phyloP scores from a whole-genome alignment of 768 basidiomycete species.

The Leccinum incarnatum region DNA sequence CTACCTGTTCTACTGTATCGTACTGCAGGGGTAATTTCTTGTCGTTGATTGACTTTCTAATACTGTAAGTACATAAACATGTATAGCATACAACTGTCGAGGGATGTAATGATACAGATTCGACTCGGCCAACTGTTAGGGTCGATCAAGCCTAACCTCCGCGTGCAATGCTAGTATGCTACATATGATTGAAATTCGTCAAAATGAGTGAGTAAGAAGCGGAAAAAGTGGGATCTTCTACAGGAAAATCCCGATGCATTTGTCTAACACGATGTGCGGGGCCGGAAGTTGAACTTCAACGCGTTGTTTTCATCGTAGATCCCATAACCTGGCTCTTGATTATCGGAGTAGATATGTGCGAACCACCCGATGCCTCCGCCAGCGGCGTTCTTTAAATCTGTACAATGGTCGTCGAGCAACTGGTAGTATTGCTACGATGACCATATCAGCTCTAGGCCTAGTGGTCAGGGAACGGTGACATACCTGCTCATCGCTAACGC shows the following conservation, averaged over 20 bases:
- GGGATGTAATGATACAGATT: not conserved
- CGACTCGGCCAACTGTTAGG: not conserved
- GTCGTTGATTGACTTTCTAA: not conserved
- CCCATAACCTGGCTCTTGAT: slow-evolving; percentile 67
- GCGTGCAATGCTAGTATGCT: not conserved
- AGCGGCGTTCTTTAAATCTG: slow-evolving; percentile 53
- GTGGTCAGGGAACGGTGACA: slow-evolving; percentile 13
- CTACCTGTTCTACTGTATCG: slow-evolving; percentile 10
- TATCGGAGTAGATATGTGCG: slow-evolving; percentile 73
- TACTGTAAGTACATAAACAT: not conserved
- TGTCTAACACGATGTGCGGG: slow-evolving; percentile 55
- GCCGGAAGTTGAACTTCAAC: slow-evolving; percentile 64
- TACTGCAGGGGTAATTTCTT: slow-evolving; percentile 17
- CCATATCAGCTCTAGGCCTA: not conserved
- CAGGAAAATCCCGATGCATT: not conserved
- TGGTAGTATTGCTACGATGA: slow-evolving; percentile 47
- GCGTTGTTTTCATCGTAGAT: slow-evolving; percentile 49
- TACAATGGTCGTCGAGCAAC: slow-evolving; percentile 62
- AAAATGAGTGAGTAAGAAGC: not conserved
- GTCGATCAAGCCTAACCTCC: not conserved
- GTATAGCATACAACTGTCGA: not conserved
- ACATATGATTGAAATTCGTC: not conserved
- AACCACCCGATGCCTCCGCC: slow-evolving; percentile 80
- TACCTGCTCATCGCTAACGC: slow-evolving; percentile 61
- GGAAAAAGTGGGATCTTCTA: not conserved